phyloP scores from a whole-genome alignment of 257 asterid species.

The Misopates orontium region DNA sequence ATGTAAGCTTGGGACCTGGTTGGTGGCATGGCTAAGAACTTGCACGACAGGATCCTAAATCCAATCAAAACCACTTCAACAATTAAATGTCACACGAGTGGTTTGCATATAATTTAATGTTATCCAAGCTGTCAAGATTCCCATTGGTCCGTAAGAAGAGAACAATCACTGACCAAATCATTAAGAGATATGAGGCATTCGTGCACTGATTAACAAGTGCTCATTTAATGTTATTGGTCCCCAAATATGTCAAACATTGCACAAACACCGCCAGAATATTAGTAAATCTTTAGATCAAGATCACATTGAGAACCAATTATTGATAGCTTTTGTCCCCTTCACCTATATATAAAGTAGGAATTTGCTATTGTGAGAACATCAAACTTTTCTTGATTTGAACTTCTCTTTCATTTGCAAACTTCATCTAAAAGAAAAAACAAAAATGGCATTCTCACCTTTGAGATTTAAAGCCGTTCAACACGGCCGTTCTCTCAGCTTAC shows the following conservation, averaged over 20 bases:
- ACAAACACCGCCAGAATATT: conserved; percentile 24
- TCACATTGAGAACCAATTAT: not conserved
- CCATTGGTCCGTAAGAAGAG: too few relatives aligned
- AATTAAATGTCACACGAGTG: too few relatives aligned
- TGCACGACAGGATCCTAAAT: too few relatives aligned
- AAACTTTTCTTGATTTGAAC: not conserved
- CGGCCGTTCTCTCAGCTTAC: conserved; percentile 26
- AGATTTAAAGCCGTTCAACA: not conserved
- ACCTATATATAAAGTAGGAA: not conserved
- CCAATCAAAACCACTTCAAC: too few relatives aligned
- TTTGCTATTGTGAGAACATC: not conserved
- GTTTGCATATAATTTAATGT: too few relatives aligned
- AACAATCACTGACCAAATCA: too few relatives aligned
- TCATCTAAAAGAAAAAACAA: not conserved
- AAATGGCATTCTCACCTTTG: not conserved
- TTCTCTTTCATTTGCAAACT: not conserved
- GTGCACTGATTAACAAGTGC: too few relatives aligned
- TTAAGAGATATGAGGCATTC: too few relatives aligned
- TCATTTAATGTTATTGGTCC: too few relatives aligned
- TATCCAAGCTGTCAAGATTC: too few relatives aligned
- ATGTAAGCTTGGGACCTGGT: too few relatives aligned
- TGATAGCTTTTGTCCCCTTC: conserved; percentile 25
- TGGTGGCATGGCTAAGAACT: too few relatives aligned
- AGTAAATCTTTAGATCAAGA: conserved; percentile 27
- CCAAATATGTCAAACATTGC: not conserved